Evolutionary conservation across 2,329 filamentous ascomycete species (phyloP).

Genomic region (Colletotrichum godetiae): DNA sequence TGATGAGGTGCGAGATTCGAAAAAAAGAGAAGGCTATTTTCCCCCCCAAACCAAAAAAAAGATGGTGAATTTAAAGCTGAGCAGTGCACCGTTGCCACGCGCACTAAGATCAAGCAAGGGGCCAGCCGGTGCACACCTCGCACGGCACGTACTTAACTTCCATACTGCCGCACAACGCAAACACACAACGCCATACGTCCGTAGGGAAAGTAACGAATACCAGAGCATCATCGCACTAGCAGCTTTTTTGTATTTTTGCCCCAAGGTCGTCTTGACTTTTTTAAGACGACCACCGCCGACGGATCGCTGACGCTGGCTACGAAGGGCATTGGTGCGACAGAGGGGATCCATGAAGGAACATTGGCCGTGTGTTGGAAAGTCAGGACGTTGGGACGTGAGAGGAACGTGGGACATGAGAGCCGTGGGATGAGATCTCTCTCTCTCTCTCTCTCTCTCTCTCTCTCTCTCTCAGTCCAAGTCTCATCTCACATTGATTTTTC

Average conservation of each 20-base stretch:
- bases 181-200: neutral
- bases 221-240: neutral
- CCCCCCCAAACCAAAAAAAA: neutral
- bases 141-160: too few relatives aligned
- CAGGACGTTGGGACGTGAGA: neutral
- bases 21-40: conserved; percentile 3
- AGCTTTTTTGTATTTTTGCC: neutral
- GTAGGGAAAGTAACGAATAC: neutral
- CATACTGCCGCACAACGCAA: neutral
- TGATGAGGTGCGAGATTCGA: conserved; percentile 5
- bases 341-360: conserved; percentile 9
- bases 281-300: neutral
- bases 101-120: conserved; percentile 1
- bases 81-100: conserved; percentile 20
- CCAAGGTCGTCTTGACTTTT: conserved; percentile 12
- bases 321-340: conserved; percentile 18
- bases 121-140: neutral
- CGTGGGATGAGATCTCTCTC: neutral
- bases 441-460: too few relatives aligned
- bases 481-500: conserved; percentile 4
- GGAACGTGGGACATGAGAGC: neutral
- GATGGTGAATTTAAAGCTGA: conserved; percentile 15
- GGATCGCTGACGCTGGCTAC: neutral
- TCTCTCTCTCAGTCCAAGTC: too few relatives aligned
- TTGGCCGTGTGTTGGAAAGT: neutral